Conservation (phyloP, 768 basidiomycete species). For the Hortiboletus campestris region DNA sequence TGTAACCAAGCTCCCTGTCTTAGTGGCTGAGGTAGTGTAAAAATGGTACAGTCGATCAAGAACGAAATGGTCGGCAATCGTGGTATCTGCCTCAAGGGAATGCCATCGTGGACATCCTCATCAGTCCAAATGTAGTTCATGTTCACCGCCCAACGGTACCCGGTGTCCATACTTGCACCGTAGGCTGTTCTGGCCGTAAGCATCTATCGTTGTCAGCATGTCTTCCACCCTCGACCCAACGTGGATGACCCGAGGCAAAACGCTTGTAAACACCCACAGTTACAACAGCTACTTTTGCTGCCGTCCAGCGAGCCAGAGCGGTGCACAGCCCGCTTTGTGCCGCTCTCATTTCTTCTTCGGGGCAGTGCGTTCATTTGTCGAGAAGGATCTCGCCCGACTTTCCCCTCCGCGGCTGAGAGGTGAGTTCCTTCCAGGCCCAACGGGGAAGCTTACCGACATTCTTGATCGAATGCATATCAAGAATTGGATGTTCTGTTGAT, state of each 20-base stretch:
- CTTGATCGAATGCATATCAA: slow-evolving; percentile 2
- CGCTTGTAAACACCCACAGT: background rate
- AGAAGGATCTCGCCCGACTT: background rate
- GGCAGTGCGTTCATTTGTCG: slow-evolving; percentile 7
- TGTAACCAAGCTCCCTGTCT: slow-evolving; percentile 7
- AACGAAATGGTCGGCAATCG: background rate
- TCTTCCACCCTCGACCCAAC: slow-evolving; percentile 32
- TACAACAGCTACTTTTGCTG: background rate
- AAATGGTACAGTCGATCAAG: background rate
- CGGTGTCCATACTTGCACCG: background rate
- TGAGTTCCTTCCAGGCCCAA: background rate
- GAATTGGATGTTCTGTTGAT: background rate
- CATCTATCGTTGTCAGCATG: slow-evolving; percentile 27
- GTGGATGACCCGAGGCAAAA: background rate
- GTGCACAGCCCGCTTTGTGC: slow-evolving; percentile 9
- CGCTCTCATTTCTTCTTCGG: background rate
- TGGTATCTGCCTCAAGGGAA: background rate
- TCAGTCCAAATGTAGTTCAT: background rate
- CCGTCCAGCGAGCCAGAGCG: background rate
- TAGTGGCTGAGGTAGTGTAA: slow-evolving; percentile 5
- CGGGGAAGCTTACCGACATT: background rate
- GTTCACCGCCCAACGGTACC: background rate
- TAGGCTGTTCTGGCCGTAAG: background rate
- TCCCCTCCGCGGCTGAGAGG: background rate
- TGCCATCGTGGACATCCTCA: background rate